Evolutionary conservation across 2,329 filamentous ascomycete genomes (phyloP).

Genomic region (Fusarium albosuccineum): DNA sequence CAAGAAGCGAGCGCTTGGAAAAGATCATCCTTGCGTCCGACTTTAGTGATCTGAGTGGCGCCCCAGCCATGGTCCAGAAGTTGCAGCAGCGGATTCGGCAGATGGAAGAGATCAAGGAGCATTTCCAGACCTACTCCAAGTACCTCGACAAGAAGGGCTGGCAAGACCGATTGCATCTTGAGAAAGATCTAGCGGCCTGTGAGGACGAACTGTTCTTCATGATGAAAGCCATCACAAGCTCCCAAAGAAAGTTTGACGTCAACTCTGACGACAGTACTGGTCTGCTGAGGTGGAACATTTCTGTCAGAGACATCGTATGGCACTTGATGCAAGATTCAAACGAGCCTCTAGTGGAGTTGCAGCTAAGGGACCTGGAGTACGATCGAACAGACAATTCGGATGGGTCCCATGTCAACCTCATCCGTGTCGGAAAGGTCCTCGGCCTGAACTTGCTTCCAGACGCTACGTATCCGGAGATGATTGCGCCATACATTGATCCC

Average conservation of each 20-base stretch:
- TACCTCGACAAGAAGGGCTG: conserved; percentile 90
- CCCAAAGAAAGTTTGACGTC: conserved; percentile 85
- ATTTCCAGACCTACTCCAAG: conserved; percentile 93
- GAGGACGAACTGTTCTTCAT: conserved; percentile 99
- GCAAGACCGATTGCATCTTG: conserved; percentile 89
- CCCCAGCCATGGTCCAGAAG: conserved; percentile 91
- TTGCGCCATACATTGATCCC: conserved; percentile 86
- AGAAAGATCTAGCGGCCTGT: conserved; percentile 87
- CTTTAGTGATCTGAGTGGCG: conserved; percentile 95
- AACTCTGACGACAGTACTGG: conserved; percentile 77
- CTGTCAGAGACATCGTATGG: conserved; percentile 97
- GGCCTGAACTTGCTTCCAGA: conserved; percentile 91
- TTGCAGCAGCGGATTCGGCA: conserved; percentile 94
- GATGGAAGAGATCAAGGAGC: conserved; percentile 93
- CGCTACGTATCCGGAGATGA: conserved; percentile 95
- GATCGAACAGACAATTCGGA: conserved; percentile 97
- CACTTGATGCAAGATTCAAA: conserved; percentile 90
- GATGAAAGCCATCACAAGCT: conserved; percentile 99
- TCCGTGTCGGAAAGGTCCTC: conserved; percentile 88
- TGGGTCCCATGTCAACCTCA: conserved; percentile 92
- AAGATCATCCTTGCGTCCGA: conserved; percentile 99
- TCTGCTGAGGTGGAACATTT: conserved; percentile 90
- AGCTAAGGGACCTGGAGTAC: conserved; percentile 90
- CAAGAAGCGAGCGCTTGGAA: conserved; percentile 92
- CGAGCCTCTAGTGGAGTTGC: conserved; percentile 91